Evolutionary conservation across 2,329 filamentous ascomycete species (phyloP), one percentile per base, ranked within the genome.

Genomic region (Fusarium anguioides): DNA sequence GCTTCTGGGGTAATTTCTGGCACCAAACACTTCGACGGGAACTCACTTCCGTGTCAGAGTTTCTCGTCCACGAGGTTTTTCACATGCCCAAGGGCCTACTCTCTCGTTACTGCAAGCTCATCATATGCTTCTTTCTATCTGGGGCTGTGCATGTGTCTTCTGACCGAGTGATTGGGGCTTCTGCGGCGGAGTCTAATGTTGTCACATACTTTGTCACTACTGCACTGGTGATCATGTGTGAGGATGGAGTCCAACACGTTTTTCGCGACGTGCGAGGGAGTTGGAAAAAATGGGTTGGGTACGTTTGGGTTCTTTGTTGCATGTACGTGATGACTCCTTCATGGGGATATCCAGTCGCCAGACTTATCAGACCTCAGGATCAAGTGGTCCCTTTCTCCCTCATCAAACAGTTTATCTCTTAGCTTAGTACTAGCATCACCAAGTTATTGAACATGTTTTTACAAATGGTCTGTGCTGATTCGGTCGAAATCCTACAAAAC

Each of bases 281-380:
- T 0, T 60, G 47, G 42, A n/a, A 41, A 8, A 49, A 7, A n/a
- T 42, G 47, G 8, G 23, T 65, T 23, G 67, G 67, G 5, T 69
- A 69, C 37, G 0, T 47, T 9, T 70, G 67, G 67, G 67, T 70
- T 26, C 23, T 49, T 1, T 42, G 18, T 14, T 67, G 54, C 42
- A 67, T 69, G 55, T 70, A 70, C n/a, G 51, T 57, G 66, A 64
- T 67, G 59, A 69, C 67, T 18, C 66, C 67, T 4, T 65, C 63
- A 3, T 70, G 67, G 67, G 67, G 27, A 17, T 70, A 69, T 53
- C 67, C 66, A 1, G 66, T 64, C 12, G 63, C 63, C 18, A 59
- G 67, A 39, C 60, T 61, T 26, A 51, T 67, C 8, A 44, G 52
- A 7, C 37, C 60, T 14, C 29, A 41, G 27, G 66, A 70, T 14